Percentiles rank a stretch among this genome's conserved stretches.
phyloP scores from a whole-genome alignment of 129 eudicot species.

The carrot (Daucus carota) region DNA sequence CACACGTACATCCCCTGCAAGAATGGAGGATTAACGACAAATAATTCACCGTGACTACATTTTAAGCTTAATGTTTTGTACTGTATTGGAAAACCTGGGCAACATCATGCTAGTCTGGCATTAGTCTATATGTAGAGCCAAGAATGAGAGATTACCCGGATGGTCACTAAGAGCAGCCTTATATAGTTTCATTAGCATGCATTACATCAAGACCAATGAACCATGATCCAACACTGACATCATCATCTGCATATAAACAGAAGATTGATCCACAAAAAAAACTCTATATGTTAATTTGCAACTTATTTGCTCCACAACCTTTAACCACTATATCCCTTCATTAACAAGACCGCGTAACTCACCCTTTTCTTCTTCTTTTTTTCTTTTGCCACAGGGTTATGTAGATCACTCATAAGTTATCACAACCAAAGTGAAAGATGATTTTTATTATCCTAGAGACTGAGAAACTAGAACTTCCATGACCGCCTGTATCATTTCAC shows the following conservation, averaged over 20 bases:
- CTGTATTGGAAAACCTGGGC: not conserved
- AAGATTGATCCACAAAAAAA: conserved; percentile 45
- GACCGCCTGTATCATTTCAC: not conserved
- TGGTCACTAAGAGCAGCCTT: conserved; percentile 81
- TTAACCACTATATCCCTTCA: not conserved
- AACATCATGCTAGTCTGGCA: not conserved
- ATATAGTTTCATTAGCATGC: conserved; percentile 70
- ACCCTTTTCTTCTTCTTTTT: not conserved
- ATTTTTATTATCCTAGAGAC: not conserved
- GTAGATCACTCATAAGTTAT: not conserved
- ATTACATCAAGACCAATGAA: conserved; percentile 75
- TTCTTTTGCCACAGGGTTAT: not conserved
- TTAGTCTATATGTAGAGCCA: not conserved
- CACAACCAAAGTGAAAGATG: too few species aligned
- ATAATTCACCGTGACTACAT: not conserved
- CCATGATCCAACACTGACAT: conserved; percentile 87
- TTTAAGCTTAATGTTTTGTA: not conserved
- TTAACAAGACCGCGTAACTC: not conserved
- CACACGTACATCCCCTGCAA: conserved; percentile 63
- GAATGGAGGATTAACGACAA: not conserved
- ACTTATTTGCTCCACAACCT: not conserved
- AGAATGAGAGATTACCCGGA: conserved; percentile 39
- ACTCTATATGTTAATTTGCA: not conserved
- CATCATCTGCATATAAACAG: conserved; percentile 78
- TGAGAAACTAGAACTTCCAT: not conserved